These are phyloP conservation scores for Zangia roseola DNA, from an alignment of 768 basidiomycete species.

Conservation along the genomic window DNA sequence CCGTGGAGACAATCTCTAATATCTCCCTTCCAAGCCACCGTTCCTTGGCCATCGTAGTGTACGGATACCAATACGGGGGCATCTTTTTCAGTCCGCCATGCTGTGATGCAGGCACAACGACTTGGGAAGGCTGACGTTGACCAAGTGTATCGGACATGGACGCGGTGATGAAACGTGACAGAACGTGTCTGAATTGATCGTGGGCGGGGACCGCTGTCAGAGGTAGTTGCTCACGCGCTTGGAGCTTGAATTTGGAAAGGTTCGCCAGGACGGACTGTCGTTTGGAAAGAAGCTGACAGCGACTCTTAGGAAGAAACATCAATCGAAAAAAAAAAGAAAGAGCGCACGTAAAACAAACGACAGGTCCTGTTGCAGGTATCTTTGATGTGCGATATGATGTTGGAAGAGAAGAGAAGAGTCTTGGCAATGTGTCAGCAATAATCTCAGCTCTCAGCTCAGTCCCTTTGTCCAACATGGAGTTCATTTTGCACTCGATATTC, in stretches of 20 bases:
- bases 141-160: conserved; percentile 41
- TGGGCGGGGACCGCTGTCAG: conserved; percentile 49
- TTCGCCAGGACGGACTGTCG: conserved; percentile 32
- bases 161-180: conserved; percentile 50
- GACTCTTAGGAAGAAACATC: too few relatives aligned
- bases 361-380: conserved; percentile 23
- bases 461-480: too few relatives aligned
- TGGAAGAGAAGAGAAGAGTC: conserved; percentile 1
- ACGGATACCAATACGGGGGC: conserved; percentile 89
- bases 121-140: conserved; percentile 28
- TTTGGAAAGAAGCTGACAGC: conserved; percentile 21
- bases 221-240: conserved; percentile 32
- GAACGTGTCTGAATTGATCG: conserved; percentile 57
- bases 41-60: conserved; percentile 89
- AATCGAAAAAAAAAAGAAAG: neutral
- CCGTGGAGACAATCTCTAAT: conserved; percentile 89
- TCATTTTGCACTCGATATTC: too few relatives aligned
- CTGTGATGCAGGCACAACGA: conserved; percentile 9
- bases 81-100: conserved; percentile 68
- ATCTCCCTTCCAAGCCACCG: conserved; percentile 88
- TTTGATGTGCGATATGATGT: conserved; percentile 21
- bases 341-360: conserved; percentile 21
- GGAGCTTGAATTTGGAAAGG: conserved; percentile 23
- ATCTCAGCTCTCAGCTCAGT: too few relatives aligned
- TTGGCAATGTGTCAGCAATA: too few relatives aligned